Evolutionary conservation across 345 rosid species (phyloP), one percentile per base, ranked within the genome.

Genomic region (Xanthoceras sorbifolium): DNA sequence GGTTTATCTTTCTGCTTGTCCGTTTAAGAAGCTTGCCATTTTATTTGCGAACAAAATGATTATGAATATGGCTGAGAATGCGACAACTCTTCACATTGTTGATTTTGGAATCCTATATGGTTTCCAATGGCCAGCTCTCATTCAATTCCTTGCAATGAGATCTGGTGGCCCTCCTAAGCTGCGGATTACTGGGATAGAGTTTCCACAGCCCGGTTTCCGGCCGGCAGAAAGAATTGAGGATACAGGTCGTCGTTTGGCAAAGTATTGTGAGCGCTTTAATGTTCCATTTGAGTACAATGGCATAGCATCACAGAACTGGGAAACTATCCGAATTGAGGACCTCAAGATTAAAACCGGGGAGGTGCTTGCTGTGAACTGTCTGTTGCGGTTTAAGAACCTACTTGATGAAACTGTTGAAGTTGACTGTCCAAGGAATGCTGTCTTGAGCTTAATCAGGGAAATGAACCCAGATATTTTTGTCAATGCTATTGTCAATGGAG

Each of bases 91-190:
- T 83, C 99, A 95, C 79, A 80, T 95, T 46, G 76, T 93, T 67
- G 98, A 95, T 82, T 95, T 95, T 12, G 98, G 99, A 54, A 88
- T 95, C 67, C 61, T 73, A 8, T 93, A 88, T 62, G 99, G 99
- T 76, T 95, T 92, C 84, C 97, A 93, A 26, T 95, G 96, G 98
- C 98, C 99, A 0, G 72, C 82, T 77, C 93, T 93, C 46, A 92
- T 95, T 73, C 91, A 95, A 74, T 36, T 63, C 64, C 85, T 95
- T 23, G 74, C 97, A 0, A 68, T 9, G 23, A 78, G 69, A 55
- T 15, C 80, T 7, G 83, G 80, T 7, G 92, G 97, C 7, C 92
- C 91, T 22, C 86, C 90, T 46, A 88, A 87, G 75, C 86, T 95
- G 22, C 87, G 97, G 50, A 86, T 96, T 23, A 96, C 98, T 0